These are phyloP conservation scores for Triticum turgidum DNA, from an alignment of 176 grass and related monocot species.

Conservation along the genomic window DNA sequence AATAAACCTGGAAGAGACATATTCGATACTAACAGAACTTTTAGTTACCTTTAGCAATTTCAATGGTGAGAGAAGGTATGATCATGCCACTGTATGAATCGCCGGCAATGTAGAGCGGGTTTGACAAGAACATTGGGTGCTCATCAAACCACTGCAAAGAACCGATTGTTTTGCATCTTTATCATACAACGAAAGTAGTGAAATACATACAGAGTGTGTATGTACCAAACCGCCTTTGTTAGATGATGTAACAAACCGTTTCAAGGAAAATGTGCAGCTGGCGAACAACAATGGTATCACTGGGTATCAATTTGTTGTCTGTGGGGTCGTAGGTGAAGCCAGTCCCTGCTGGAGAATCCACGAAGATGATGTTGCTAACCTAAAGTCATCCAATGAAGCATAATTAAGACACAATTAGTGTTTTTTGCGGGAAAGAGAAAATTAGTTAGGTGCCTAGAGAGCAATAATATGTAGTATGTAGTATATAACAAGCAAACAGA, in stretches of 20 bases:
- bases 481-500: no score
- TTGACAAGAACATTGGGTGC: slow-evolving; percentile 44
- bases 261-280: slow-evolving; percentile 41
- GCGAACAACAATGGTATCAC: slow-evolving; percentile 30
- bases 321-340: slow-evolving; percentile 59
- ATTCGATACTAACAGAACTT: not conserved
- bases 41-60: slow-evolving; percentile 44
- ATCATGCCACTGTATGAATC: slow-evolving; percentile 71
- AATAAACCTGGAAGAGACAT: not conserved
- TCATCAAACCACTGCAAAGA: slow-evolving; percentile 54
- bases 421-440: no score
- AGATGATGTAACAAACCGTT: slow-evolving; percentile 34
- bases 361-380: slow-evolving; percentile 58
- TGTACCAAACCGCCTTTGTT: not conserved
- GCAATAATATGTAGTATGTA: no score
- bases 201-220: not conserved
- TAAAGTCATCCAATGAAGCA: not conserved
- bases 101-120: slow-evolving; percentile 60
- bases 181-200: not conserved
- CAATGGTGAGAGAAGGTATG: slow-evolving; percentile 41
- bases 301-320: not conserved
- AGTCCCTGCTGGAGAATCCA: slow-evolving; percentile 55
- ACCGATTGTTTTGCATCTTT: not conserved
- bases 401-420: not conserved
- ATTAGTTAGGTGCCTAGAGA: no score